Conservation (phyloP, 192 early-diverging fungal genomes). For the Coemansia sp. region DNA sequence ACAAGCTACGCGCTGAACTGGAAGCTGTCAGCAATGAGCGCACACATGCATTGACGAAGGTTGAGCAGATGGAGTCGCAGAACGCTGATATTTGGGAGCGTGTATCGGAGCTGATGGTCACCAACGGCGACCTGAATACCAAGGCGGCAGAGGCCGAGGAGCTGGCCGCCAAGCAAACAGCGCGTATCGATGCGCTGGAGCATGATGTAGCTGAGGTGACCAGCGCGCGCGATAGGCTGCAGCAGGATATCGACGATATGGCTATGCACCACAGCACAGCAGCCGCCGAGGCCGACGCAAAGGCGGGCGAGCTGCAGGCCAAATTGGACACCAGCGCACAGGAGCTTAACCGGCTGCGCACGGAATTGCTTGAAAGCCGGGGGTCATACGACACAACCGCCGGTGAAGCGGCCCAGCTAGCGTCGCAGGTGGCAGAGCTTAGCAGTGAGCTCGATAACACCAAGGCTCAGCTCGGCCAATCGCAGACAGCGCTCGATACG, state of each 20-base stretch:
- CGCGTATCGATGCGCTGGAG: conserved; percentile 9
- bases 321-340: neutral
- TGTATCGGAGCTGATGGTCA: conserved; percentile 28
- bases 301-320: neutral
- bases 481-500: neutral
- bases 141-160: conserved; percentile 3
- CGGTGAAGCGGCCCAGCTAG: neutral
- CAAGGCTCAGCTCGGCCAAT: neutral
- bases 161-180: neutral
- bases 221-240: neutral
- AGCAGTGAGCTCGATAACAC: neutral
- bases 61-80: conserved; percentile 27
- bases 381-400: neutral
- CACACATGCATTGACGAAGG: neutral
- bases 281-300: neutral
- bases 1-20: conserved; percentile 6
- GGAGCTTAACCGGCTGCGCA: neutral
- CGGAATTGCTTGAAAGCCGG: neutral
- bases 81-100: conserved; percentile 41
- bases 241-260: neutral
- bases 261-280: conserved; percentile 1
- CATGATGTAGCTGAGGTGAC: neutral
- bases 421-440: neutral
- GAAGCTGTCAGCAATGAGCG: neutral
- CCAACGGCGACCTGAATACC: conserved; percentile 14